Evolutionary conservation across 768 basidiomycete species (phyloP).

Genomic region (Tricholoma terreum): DNA sequence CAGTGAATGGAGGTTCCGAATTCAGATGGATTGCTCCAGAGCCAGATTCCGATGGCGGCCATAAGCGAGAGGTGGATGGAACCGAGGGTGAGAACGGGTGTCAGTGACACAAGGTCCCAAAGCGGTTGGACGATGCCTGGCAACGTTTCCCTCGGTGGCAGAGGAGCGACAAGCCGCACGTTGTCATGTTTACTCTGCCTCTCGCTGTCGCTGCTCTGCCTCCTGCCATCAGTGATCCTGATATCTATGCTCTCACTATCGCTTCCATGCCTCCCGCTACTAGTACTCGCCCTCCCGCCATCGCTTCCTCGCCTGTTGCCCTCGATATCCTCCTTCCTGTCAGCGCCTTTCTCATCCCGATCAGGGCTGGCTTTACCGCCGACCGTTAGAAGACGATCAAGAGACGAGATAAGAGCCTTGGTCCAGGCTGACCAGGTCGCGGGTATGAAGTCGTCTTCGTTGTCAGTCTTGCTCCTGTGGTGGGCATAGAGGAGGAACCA

Average conservation of each 20-base stretch:
- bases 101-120: neutral
- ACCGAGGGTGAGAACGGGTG: neutral
- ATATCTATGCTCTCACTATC: neutral
- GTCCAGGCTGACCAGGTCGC: neutral
- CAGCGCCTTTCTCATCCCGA: too few relatives aligned
- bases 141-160: too few relatives aligned
- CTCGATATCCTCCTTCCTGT: too few relatives aligned
- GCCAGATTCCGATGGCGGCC: conserved; percentile 7
- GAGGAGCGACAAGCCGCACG: too few relatives aligned
- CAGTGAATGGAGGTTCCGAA: neutral
- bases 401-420: neutral
- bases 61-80: conserved; percentile 4
- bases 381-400: neutral
- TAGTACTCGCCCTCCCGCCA: neutral
- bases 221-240: too few relatives aligned
- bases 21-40: conserved; percentile 1
- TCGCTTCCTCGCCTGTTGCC: neutral
- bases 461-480: neutral
- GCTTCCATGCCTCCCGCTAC: neutral
- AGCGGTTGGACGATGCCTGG: neutral
- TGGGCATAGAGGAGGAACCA: conserved; percentile 4
- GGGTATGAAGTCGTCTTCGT: neutral
- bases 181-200: too few relatives aligned
- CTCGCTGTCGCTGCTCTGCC: too few relatives aligned
- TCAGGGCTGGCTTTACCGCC: neutral